Conservation (phyloP, 2,329 filamentous ascomycete genomes). For the Cladophialophora chaetospira region DNA sequence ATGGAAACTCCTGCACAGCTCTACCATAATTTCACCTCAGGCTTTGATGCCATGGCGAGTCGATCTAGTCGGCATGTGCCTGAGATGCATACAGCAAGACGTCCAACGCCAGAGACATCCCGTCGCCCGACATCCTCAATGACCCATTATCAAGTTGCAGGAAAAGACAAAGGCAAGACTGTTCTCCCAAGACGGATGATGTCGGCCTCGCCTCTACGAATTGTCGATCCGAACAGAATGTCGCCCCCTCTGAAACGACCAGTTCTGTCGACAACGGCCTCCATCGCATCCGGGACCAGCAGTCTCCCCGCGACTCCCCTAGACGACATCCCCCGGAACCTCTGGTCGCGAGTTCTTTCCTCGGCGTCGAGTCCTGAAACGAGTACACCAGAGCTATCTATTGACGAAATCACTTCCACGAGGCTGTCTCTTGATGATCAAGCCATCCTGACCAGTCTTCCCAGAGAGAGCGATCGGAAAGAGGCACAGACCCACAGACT, state of each 20-base stretch:
- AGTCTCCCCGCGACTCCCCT: constrained; percentile 23
- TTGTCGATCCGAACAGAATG: constrained; percentile 1
- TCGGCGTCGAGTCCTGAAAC: constrained; percentile 24
- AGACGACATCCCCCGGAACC: constrained; percentile 24
- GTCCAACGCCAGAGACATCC: not conserved
- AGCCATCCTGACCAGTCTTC: constrained; percentile 17
- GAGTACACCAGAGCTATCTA: constrained; percentile 23
- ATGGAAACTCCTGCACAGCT: not conserved
- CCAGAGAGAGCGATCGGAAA: constrained; percentile 8
- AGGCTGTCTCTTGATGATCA: constrained; percentile 26
- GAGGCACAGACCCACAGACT: constrained; percentile 2
- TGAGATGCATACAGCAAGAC: constrained; percentile 1
- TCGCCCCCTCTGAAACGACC: constrained; percentile 10
- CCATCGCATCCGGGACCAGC: constrained; percentile 20
- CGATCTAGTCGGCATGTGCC: not conserved
- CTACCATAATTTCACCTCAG: not conserved
- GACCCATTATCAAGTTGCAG: not conserved
- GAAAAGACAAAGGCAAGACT: constrained; percentile 7
- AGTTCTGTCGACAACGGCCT: constrained; percentile 6
- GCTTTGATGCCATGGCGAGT: not conserved
- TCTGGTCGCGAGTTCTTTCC: constrained; percentile 27
- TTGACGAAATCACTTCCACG: constrained; percentile 28
- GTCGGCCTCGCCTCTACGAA: constrained; percentile 18
- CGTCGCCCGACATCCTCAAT: not conserved
- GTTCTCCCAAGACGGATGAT: constrained; percentile 9